Percentiles rank a stretch among this genome's conserved stretches.
Conservation (phyloP, 1,284 basidiomycete genomes). For the Tausonia pullulans region DNA sequence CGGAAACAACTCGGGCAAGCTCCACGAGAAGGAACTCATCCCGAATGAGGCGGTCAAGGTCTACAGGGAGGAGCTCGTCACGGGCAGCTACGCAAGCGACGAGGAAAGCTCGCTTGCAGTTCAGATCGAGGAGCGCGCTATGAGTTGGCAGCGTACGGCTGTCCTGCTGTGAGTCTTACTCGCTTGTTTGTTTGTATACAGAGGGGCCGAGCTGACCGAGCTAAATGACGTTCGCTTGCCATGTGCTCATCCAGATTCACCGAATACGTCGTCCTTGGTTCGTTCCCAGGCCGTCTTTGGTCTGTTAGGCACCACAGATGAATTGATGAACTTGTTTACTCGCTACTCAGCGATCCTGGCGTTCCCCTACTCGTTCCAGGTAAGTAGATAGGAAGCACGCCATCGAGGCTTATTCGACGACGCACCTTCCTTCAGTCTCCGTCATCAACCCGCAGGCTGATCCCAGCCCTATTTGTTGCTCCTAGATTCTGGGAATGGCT, state of each 20-base stretch:
- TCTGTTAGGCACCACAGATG: not conserved
- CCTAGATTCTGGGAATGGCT: not conserved
- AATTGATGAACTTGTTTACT: not conserved
- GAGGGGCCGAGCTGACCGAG: not conserved
- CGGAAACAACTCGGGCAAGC: no score
- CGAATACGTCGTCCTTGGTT: conserved; percentile 11
- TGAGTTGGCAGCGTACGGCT: conserved; percentile 15
- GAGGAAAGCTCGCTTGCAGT: not conserved
- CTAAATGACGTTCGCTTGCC: not conserved
- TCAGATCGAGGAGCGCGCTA: conserved; percentile 1
- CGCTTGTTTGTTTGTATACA: not conserved
- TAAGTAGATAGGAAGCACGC: not conserved
- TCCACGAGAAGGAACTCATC: no score
- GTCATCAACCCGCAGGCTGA: not conserved
- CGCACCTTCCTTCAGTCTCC: no score
- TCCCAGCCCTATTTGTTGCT: not conserved
- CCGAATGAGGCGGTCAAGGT: not conserved
- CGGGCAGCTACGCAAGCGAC: not conserved
- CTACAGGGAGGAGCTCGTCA: not conserved
- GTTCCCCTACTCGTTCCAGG: conserved; percentile 13
- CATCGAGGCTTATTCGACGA: no score
- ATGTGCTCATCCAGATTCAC: not conserved
- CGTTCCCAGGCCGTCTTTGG: not conserved
- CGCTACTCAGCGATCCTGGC: conserved; percentile 5
- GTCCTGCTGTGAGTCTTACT: conserved; percentile 3